Conservation (phyloP, 2,329 filamentous ascomycete species). For the Ophiostoma sp. region DNA sequence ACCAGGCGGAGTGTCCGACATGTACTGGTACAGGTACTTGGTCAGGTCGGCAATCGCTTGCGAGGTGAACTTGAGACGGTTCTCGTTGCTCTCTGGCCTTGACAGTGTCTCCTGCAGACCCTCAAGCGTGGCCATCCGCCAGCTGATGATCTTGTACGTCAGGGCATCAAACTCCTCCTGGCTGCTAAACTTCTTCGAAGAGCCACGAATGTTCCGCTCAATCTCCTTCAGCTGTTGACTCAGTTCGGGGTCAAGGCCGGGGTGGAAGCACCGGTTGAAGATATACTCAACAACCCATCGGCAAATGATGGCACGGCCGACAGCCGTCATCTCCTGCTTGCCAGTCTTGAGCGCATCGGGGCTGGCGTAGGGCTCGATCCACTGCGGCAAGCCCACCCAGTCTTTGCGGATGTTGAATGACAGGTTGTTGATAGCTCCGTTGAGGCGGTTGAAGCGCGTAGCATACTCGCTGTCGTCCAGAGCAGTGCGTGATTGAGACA, state of each 20-base stretch:
- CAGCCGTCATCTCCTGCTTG: conserved; percentile 96
- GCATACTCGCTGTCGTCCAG: conserved; percentile 94
- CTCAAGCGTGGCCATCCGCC: conserved; percentile 91
- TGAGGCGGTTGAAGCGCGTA: conserved; percentile 83
- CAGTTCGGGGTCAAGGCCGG: conserved; percentile 73
- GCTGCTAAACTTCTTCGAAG: conserved; percentile 70
- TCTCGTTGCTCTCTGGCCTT: conserved; percentile 63
- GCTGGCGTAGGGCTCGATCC: conserved; percentile 79
- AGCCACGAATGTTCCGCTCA: conserved; percentile 81
- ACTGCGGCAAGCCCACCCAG: conserved; percentile 78
- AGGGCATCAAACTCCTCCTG: conserved; percentile 88
- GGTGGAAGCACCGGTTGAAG: conserved; percentile 91
- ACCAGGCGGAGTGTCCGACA: conserved; percentile 73
- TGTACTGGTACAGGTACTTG: conserved; percentile 68
- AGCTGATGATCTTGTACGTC: conserved; percentile 82
- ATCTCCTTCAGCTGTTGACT: conserved; percentile 81
- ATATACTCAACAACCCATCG: conserved; percentile 89
- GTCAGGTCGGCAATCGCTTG: conserved; percentile 68
- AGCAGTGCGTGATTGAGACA: conserved; percentile 90
- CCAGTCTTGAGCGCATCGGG: conserved; percentile 81
- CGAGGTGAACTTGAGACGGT: conserved; percentile 68
- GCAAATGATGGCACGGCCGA: conserved; percentile 84
- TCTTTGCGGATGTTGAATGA: conserved; percentile 96
- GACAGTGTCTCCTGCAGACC: conserved; percentile 74
- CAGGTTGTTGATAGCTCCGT: conserved; percentile 91